phyloP scores from a whole-genome alignment of 345 rosid species.

The Heritiera fomes region DNA sequence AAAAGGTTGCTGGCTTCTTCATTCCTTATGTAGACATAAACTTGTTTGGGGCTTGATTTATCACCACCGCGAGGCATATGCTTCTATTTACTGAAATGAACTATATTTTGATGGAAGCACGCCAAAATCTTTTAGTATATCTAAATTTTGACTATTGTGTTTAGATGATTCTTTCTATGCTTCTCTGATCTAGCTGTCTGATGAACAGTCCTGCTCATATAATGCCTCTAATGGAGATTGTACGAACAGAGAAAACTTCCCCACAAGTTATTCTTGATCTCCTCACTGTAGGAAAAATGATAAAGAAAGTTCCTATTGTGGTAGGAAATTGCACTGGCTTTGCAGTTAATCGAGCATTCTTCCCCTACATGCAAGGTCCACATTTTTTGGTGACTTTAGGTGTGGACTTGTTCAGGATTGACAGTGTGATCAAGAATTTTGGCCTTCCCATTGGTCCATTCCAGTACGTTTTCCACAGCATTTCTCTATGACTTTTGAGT shows the following conservation, averaged over 20 bases:
- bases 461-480: slow-evolving; percentile 54
- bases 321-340: slow-evolving; percentile 94
- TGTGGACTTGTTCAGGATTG: slow-evolving; percentile 89
- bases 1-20: not conserved
- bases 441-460: slow-evolving; percentile 96
- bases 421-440: slow-evolving; percentile 66
- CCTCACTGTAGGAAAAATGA: slow-evolving; percentile 75
- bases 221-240: slow-evolving; percentile 95
- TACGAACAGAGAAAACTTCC: slow-evolving; percentile 78
- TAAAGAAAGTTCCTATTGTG: slow-evolving; percentile 92
- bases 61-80: not conserved
- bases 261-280: slow-evolving; percentile 89
- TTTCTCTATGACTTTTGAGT: not conserved
- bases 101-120: not conserved
- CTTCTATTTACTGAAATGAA: not conserved
- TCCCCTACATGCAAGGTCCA: slow-evolving; percentile 80
- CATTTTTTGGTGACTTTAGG: slow-evolving; percentile 71
- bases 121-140: too few species aligned
- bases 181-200: slow-evolving; percentile 22
- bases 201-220: slow-evolving; percentile 86
- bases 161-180: not conserved
- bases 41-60: not conserved
- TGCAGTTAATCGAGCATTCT: slow-evolving; percentile 91
- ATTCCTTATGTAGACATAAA: not conserved
- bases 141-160: not conserved